These are phyloP conservation scores for Gloeostereum incarnatum DNA, from an alignment of 768 basidiomycete species.

Conservation along the genomic window DNA sequence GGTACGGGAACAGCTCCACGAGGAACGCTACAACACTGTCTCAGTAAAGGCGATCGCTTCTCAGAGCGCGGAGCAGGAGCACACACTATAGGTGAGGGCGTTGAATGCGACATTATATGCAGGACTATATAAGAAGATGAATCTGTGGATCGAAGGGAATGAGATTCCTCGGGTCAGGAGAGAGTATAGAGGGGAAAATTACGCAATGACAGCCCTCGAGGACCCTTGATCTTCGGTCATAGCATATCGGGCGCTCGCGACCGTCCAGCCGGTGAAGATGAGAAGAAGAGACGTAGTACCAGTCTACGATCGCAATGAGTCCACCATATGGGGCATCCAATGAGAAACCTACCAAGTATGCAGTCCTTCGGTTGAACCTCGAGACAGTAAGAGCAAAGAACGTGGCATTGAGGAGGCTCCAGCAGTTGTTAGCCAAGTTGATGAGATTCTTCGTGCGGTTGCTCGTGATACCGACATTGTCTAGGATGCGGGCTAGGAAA, in stretches of 20 bases:
- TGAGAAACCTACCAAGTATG: slow-evolving; percentile 32
- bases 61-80: not conserved
- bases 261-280: slow-evolving; percentile 45
- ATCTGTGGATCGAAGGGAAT: slow-evolving; percentile 17
- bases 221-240: slow-evolving; percentile 30
- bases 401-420: slow-evolving; percentile 47
- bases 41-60: not conserved
- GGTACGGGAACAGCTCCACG: slow-evolving; percentile 62
- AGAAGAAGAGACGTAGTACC: slow-evolving; percentile 37
- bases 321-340: not conserved
- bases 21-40: slow-evolving; percentile 34
- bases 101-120: slow-evolving; percentile 49
- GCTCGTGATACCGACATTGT: slow-evolving; percentile 39
- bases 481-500: slow-evolving; percentile 45
- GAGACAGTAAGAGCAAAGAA: slow-evolving; percentile 38
- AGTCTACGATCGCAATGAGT: slow-evolving; percentile 14
- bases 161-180: not conserved
- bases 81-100: slow-evolving; percentile 44
- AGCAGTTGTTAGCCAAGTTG: slow-evolving; percentile 43
- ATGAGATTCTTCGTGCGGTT: slow-evolving; percentile 47
- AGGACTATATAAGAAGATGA: slow-evolving; percentile 50
- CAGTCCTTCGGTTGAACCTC: slow-evolving; percentile 34
- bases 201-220: slow-evolving; percentile 43
- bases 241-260: slow-evolving; percentile 38
- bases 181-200: slow-evolving; percentile 7